Evolutionary conservation across 805 yeast species (phyloP).

Genomic region (Pichia deserticola): DNA sequence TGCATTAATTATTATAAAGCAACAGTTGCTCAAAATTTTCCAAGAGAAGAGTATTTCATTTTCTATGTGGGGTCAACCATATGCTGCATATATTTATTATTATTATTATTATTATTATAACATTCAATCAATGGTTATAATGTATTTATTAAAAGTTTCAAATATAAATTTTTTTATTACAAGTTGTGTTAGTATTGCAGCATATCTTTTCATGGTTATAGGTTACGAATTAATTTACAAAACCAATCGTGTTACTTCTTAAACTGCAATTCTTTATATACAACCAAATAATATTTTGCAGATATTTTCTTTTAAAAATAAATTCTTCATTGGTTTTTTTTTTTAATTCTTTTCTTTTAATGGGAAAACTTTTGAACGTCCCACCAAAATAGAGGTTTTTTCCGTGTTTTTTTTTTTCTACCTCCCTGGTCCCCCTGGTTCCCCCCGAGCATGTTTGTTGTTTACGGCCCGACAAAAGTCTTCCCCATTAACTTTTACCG

Average conservation of each 20-base stretch:
- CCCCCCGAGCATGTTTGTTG: too few species aligned
- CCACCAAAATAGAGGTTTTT: too few species aligned
- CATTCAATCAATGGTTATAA: conserved; percentile 15
- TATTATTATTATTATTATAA: conserved; percentile 8
- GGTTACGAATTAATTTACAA: conserved; percentile 1
- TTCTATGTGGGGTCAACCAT: conserved; percentile 16
- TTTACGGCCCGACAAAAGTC: too few species aligned
- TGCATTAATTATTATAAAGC: conserved; percentile 13
- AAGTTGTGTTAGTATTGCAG: conserved; percentile 11
- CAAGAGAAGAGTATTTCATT: conserved; percentile 15
- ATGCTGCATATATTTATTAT: conserved; percentile 11
- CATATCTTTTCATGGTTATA: neutral
- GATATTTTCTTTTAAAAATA: too few species aligned
- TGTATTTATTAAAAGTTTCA: conserved; percentile 11
- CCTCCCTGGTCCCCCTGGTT: too few species aligned
- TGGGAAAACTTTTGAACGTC: too few species aligned
- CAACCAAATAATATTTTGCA: too few species aligned
- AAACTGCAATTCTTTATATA: neutral
- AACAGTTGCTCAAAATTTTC: conserved; percentile 10
- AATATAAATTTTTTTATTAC: conserved; percentile 16
- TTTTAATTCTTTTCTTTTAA: too few species aligned
- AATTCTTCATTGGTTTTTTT: too few species aligned
- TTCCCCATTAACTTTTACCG: too few species aligned
- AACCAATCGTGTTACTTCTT: conserved; percentile 1
- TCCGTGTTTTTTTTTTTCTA: too few species aligned